Base-by-base conservation (phyloP, 2,329 filamentous ascomycete species). In the Tolypocladium cylindrosporum region DNA sequence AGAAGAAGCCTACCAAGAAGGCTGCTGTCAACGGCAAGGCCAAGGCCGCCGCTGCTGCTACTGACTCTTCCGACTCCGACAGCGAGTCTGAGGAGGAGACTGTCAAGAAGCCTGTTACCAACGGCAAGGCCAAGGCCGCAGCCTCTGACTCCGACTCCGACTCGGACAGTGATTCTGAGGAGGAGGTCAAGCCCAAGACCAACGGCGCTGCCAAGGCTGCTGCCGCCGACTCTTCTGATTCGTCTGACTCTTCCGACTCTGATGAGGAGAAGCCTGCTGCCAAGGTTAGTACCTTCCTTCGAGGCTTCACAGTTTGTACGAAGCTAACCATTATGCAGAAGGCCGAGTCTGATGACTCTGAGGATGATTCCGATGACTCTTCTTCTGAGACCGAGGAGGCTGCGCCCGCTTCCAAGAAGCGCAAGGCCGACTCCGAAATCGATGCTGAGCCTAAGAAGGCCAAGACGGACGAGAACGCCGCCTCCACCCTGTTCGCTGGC, bases 401-500 rank as follows among this genome's bases (percentile, higher is more conserved):
- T 45, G 70, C 74, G 52, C 65, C 72, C 53, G 73, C 77, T 56
- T 71, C 74, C 61, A 77, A 79, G 71, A 75, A 79, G 73, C 74
- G 73, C 64, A 75, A 79, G 74, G 74, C 73, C 58, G 78, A 80
- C 63, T 77, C 80, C 52, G 71, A 75, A 57, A 76, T 78, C 58
- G 72, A 75, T 56, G 74, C 81, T 41, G 74, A 77, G 19, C 70
- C 80, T 60, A 90, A 90, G 83, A 89, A 89, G 80, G 75, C 77
- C 70, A 89, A 88, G 81, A 81, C 79, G 41, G 82, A 52, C 4
- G 48, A 85, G 58, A 73, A 71, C 54, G 54, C 55, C 43, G 61
- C 72, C 41, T 67, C 68, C 42, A 96, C 91, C 68, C 85, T 97
- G 57, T 97, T 96, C 74, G 85, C 91, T 64, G 92, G 92, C 66